Base-by-base conservation (phyloP, 2,329 filamentous ascomycete species). In the Phialophora expanda region DNA sequence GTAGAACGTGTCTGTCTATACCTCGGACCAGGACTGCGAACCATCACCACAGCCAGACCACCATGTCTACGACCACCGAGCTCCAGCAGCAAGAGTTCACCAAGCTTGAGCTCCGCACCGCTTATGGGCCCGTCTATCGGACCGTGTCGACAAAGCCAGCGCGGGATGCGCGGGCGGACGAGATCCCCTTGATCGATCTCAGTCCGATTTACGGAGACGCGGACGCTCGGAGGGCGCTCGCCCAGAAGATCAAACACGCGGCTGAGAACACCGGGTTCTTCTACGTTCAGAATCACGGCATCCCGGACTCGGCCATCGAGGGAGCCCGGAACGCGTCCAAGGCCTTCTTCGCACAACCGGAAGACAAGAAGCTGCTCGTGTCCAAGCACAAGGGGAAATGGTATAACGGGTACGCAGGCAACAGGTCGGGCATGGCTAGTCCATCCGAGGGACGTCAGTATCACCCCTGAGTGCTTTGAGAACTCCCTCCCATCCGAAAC, bases 121-220 rank as follows among this genome's bases (percentile, higher is more conserved):
- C 79, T 0, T 78, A 79, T 41, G 81, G 81, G 1, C 77, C 80
- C 1, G 80, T 80, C 38, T 82, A 75, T 69, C 78, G 81, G 24
- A 75, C 79, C 14, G 78, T 83, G 2, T 77, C 79, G 17, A 79
- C 75, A 26, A 76, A 76, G 0, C 76, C 79, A 7, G 79, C 80
- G 3, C 74, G 81, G 24, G 74, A 76, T 30, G 79, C 79, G 41
- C 77, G 76, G 3, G 68, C 74, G 2, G 77, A 75, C 70, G 81
- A 87, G 72, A 84, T 87, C 12, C 85, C 85, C 2, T 72, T 87
- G 50, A 84, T 87, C 59, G 83, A 87, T 69, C 74, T 86, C 6
- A 76, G 78, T 0, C 72, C 74, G 12, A 78, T 82, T 61, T 77
- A 78, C 57, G 62, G 73, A 1, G 73, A 77, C 0, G 57, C 78